A percentile compares a stretch with the other conserved stretches of the same genome.
These are phyloP conservation scores for Lachnellula suecica DNA, from an alignment of 2,329 filamentous ascomycete genomes.

Conservation along the genomic window DNA sequence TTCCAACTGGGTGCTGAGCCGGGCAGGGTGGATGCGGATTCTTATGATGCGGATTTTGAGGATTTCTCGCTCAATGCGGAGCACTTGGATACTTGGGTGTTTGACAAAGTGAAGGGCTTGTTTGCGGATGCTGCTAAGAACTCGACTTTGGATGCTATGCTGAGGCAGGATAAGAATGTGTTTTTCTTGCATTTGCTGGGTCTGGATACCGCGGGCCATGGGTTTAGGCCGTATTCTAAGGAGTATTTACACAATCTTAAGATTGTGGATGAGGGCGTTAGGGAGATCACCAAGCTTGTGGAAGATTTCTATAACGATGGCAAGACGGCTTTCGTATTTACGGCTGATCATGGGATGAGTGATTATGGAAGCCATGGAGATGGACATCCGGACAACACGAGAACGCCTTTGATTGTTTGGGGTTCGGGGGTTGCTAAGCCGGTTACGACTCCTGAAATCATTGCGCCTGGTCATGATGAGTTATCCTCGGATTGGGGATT, in stretches of 20 bases:
- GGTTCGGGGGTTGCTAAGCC: slow-evolving; percentile 86
- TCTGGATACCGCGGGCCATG: slow-evolving; percentile 86
- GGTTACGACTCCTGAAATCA: slow-evolving; percentile 48
- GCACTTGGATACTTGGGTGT: slow-evolving; percentile 89
- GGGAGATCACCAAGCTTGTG: slow-evolving; percentile 78
- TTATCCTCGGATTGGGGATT: slow-evolving; percentile 89
- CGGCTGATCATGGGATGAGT: slow-evolving; percentile 98
- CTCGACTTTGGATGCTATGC: slow-evolving; percentile 65
- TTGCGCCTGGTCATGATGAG: slow-evolving; percentile 83
- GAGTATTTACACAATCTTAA: slow-evolving; percentile 96
- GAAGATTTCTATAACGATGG: slow-evolving; percentile 82
- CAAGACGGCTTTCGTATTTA: slow-evolving; percentile 93
- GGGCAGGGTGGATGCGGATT: slow-evolving; percentile 83
- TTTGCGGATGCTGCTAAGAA: slow-evolving; percentile 81
- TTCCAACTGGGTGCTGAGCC: slow-evolving; percentile 90
- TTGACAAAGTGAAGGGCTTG: slow-evolving; percentile 85
- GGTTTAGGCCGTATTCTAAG: slow-evolving; percentile 85
- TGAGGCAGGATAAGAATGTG: slow-evolving; percentile 83
- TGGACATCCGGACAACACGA: slow-evolving; percentile 94
- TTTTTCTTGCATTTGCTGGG: slow-evolving; percentile 95
- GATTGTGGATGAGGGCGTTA: slow-evolving; percentile 85
- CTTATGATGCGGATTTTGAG: slow-evolving; percentile 80
- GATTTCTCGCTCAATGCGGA: slow-evolving; percentile 85
- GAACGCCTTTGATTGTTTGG: slow-evolving; percentile 91
- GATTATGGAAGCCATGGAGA: slow-evolving; percentile 99